Percentiles rank a stretch among this genome's conserved stretches.
Conservation (phyloP, 2,329 filamentous ascomycete species). For the Xylariomycetidae sp. region DNA sequence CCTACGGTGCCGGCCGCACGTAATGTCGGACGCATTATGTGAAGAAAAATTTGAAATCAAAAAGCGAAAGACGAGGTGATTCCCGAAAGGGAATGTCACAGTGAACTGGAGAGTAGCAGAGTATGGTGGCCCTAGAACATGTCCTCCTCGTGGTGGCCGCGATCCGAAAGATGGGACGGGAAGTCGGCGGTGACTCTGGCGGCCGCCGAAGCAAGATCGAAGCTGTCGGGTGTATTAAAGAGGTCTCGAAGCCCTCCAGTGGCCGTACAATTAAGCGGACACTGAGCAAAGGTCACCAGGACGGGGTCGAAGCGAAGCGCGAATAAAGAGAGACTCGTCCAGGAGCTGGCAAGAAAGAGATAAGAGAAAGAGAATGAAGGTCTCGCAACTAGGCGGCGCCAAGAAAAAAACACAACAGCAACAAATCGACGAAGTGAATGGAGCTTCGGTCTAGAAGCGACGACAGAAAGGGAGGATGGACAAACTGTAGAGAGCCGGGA, state of each 20-base stretch:
- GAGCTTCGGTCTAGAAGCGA: constrained; percentile 21
- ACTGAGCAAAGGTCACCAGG: constrained; percentile 15
- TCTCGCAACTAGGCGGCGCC: constrained; percentile 11
- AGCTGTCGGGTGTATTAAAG: neutral
- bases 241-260: neutral
- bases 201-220: too few species aligned
- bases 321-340: constrained; percentile 22
- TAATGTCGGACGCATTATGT: constrained; percentile 18
- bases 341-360: constrained; percentile 18
- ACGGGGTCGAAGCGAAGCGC: constrained; percentile 10
- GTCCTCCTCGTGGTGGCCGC: too few species aligned
- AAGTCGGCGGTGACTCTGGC: too few species aligned
- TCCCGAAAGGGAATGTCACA: too few species aligned
- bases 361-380: constrained; percentile 13
- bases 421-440: constrained; percentile 11
- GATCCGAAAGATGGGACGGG: too few species aligned
- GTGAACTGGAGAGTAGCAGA: too few species aligned
- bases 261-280: constrained; percentile 5
- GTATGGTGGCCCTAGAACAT: too few species aligned
- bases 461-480: constrained; percentile 11
- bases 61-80: constrained; percentile 8
- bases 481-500: constrained; percentile 8
- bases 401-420: constrained; percentile 13
- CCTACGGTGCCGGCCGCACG: constrained; percentile 18
- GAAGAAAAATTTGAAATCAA: constrained; percentile 3